Conservation (phyloP, 305 asterid genomes). For the Euphrasia arctica region DNA sequence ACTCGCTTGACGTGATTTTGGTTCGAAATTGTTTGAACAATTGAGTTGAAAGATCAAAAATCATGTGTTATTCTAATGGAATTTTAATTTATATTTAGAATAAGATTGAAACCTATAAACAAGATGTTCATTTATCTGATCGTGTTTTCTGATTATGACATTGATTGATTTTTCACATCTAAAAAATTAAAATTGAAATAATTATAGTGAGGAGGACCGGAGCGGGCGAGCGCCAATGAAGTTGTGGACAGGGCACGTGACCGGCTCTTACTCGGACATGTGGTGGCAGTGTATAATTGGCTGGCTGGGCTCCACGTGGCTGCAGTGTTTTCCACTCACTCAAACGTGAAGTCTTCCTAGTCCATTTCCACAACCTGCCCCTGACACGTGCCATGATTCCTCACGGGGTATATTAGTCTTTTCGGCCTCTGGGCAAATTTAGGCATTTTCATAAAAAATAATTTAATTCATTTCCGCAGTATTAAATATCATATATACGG, state of each 20-base stretch:
- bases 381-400: constrained; percentile 47
- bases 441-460: background rate
- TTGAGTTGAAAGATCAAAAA: too few species aligned
- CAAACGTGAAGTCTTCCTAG: constrained; percentile 15
- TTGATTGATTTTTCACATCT: too few species aligned
- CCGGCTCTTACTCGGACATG: constrained; percentile 29
- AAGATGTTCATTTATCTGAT: too few species aligned
- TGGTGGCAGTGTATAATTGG: constrained; percentile 28
- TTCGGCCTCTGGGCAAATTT: background rate
- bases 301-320: constrained; percentile 41
- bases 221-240: background rate
- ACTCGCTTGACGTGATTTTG: too few species aligned
- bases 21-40: too few species aligned
- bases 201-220: too few species aligned
- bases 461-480: background rate
- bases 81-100: too few species aligned
- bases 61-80: too few species aligned
- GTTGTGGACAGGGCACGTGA: constrained; percentile 45
- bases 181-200: too few species aligned
- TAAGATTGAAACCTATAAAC: too few species aligned
- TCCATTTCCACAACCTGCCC: constrained; percentile 36
- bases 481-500: too few species aligned
- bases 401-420: constrained; percentile 19
- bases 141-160: too few species aligned
- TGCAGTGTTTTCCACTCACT: constrained; percentile 11